Percentiles rank a stretch among this genome's conserved stretches.
Evolutionary conservation across 2,329 filamentous ascomycete species (phyloP).

Genomic region (Colletotrichum sansevieriae): DNA sequence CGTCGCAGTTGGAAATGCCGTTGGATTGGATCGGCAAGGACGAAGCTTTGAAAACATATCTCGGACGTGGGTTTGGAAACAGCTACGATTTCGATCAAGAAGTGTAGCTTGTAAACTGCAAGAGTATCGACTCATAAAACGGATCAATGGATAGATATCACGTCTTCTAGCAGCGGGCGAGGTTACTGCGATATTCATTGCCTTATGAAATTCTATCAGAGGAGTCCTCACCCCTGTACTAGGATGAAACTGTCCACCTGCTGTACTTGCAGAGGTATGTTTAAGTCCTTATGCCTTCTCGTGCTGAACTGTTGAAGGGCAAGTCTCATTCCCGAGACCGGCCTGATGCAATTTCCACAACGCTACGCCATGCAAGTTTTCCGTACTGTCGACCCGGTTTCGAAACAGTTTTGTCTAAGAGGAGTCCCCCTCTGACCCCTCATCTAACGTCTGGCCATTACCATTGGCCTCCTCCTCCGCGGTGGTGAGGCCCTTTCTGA

Average conservation of each 20-base stretch:
- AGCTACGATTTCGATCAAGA: slow-evolving; percentile 72
- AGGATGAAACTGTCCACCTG: background rate
- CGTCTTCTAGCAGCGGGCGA: background rate
- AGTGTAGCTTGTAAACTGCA: slow-evolving; percentile 18
- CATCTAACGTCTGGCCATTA: slow-evolving; percentile 43
- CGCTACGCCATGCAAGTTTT: slow-evolving; percentile 37
- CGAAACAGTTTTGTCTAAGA: slow-evolving; percentile 22
- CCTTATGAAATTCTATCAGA: background rate
- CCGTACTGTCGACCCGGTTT: slow-evolving; percentile 34
- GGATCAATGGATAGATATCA: background rate
- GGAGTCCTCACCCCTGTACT: too few species aligned
- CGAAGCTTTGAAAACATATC: slow-evolving; percentile 60
- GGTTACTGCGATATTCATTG: background rate
- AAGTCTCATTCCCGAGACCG: background rate
- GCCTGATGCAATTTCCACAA: slow-evolving; percentile 17
- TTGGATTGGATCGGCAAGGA: slow-evolving; percentile 61
- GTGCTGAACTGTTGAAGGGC: slow-evolving; percentile 26
- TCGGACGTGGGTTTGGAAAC: slow-evolving; percentile 71
- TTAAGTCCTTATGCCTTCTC: background rate
- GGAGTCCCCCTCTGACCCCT: slow-evolving; percentile 30
- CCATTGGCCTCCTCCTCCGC: slow-evolving; percentile 42
- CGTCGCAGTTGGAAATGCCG: slow-evolving; percentile 60
- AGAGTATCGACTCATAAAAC: background rate
- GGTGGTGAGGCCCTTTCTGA: slow-evolving; percentile 86
- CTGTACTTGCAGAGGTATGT: background rate